Percentiles rank a stretch among this genome's conserved stretches.
Conservation (phyloP, 768 basidiomycete species). For the Mycena leptocephala region DNA sequence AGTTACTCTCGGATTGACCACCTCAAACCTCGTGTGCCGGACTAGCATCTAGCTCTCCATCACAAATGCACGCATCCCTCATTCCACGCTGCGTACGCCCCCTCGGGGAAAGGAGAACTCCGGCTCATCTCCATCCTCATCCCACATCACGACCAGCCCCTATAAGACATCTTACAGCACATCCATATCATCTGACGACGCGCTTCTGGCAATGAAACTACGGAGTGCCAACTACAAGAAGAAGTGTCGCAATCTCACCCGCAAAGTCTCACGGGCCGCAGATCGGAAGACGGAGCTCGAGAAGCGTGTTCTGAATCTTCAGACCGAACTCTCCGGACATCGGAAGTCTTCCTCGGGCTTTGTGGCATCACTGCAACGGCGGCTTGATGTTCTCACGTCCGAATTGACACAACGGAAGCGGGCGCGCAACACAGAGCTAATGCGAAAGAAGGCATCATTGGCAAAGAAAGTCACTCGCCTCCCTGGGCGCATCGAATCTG, state of each 20-base stretch:
- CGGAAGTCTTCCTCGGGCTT: background rate
- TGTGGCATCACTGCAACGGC: background rate
- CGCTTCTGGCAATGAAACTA: background rate
- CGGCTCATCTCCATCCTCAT: background rate
- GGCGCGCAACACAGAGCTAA: background rate
- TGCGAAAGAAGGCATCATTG: background rate
- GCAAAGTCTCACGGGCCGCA: background rate
- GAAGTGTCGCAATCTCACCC: background rate
- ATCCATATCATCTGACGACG: background rate
- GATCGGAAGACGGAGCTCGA: background rate
- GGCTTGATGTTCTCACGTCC: background rate
- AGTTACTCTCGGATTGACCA: no score
- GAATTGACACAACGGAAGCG: background rate
- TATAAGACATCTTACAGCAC: background rate
- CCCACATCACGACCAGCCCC: background rate
- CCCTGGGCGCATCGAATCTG: no score
- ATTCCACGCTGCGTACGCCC: no score
- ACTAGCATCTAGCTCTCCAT: no score
- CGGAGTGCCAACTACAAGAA: conserved; percentile 2
- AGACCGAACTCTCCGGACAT: background rate
- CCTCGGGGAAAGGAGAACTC: no score
- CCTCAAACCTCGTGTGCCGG: no score
- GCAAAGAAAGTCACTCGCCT: no score
- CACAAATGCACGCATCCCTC: no score
- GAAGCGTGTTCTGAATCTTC: background rate